Evolutionary conservation across 441 rosid species (phyloP), one percentile per base, ranked within the genome.

Genomic region (Euphorbia corollata): DNA sequence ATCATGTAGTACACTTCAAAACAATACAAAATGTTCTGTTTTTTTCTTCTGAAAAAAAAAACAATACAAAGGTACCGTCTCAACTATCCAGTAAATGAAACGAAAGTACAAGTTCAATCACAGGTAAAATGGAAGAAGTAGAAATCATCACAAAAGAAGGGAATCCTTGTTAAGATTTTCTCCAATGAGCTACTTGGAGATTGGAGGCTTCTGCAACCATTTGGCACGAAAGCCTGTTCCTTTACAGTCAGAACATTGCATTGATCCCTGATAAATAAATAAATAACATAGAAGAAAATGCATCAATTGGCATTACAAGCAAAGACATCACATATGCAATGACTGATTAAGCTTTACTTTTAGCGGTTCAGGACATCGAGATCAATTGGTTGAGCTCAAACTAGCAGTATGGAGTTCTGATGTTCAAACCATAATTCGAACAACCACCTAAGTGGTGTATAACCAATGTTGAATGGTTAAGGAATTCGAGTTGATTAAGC

Each of bases 191-290:
- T 38, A 38, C 41, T 38, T 38, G 5, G 41, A 38, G 41, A 38
- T 38, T 38, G 41, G 41, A 38, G 41, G 94, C 74, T 84, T 73
- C 70, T 83, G 92, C 86, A 92, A 77, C 97, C 98, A 92, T 78
- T 85, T 86, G 67, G 98, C 98, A 20, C 94, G 97, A 77, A 87
- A 92, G 3, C 98, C 95, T 0, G 98, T 92, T 78, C 41, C 41
- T 38, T 38, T 38, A 68, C 98, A 92, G 76, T 88, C 86, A 2
- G 75, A 67, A 71, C 97, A 90, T 79, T 82, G 65, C 48, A 67
- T 78, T 11, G 86, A 85, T 12, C 97, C 97, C 97, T 92, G 76
- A 20, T 72, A n/a, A n/a, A n/a, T n/a, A n/a, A 60, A 8, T 58
- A 16, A 22, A 47, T 61, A 15, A 7, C 1, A 30, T 18, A 34